Evolutionary conservation across 495 filamentous ascomycete genomes (phyloP).

Genomic region (Geopyxis carbonaria): DNA sequence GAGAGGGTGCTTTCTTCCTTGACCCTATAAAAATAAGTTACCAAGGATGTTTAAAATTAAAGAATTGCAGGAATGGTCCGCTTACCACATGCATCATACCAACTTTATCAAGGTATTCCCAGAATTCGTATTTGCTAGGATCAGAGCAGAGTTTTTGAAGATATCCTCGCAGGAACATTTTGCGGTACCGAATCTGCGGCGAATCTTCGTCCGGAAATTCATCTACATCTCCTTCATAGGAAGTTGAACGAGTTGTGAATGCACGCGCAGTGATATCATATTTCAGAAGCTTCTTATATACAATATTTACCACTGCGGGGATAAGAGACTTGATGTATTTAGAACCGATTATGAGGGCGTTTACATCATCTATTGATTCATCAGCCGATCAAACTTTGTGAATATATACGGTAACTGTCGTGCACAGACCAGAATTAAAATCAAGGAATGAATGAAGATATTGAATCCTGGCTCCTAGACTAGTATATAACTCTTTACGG

Average conservation of each 20-base stretch:
- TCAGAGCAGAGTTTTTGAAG: conserved; percentile 52
- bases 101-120: conserved; percentile 64
- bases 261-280: conserved; percentile 58
- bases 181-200: conserved; percentile 55
- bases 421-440: conserved; percentile 43
- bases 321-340: conserved; percentile 63
- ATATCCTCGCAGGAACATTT: conserved; percentile 59
- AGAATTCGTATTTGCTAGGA: conserved; percentile 55
- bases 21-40: no score
- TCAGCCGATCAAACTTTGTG: neutral
- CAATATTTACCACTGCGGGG: conserved; percentile 53
- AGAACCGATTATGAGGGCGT: conserved; percentile 43
- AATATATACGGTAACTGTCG: neutral
- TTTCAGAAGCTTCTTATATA: conserved; percentile 60
- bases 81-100: conserved; percentile 32
- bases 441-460: conserved; percentile 59
- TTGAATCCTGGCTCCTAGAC: conserved; percentile 46
- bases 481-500: conserved; percentile 50
- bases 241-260: conserved; percentile 50
- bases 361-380: conserved; percentile 39
- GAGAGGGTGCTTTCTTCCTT: conserved; percentile 43
- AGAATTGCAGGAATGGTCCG: no score
- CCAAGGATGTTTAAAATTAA: no score
- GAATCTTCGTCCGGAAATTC: conserved; percentile 43
- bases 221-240: conserved; percentile 44